A percentile compares a stretch with the other conserved stretches of the same genome.
Evolutionary conservation across 306 rosid genomes (phyloP).

Genomic region (Malus domestica): DNA sequence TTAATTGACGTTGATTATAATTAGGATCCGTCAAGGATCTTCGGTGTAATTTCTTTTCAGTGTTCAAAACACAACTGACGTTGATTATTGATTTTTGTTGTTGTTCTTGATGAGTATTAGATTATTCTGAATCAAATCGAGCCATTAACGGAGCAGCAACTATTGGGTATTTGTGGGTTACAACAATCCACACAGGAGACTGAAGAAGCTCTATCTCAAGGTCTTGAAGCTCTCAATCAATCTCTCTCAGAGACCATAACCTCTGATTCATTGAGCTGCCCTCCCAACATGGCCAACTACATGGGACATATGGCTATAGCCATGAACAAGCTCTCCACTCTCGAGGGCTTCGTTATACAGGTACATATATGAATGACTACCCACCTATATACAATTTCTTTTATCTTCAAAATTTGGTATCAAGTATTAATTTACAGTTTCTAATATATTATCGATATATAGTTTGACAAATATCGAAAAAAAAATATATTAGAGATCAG

Average conservation of each 20-base stretch:
- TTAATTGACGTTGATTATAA: neutral
- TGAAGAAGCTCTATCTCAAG: slow-evolving; percentile 84
- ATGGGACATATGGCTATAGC: slow-evolving; percentile 98
- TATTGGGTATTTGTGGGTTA: slow-evolving; percentile 67
- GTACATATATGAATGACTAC: slow-evolving; percentile 21
- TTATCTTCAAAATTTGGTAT: neutral
- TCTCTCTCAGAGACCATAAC: slow-evolving; percentile 69
- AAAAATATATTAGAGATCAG: too few relatives aligned
- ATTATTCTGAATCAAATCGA: slow-evolving; percentile 64
- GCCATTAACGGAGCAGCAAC: slow-evolving; percentile 90
- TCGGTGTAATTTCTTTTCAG: neutral
- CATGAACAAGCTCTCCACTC: slow-evolving; percentile 76
- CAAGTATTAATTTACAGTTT: neutral
- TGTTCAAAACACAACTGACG: neutral
- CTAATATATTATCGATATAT: too few relatives aligned
- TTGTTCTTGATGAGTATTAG: slow-evolving; percentile 19
- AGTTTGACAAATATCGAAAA: too few relatives aligned
- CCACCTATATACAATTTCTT: neutral
- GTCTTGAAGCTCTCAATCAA: slow-evolving; percentile 73
- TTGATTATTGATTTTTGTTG: neutral
- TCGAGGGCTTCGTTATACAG: slow-evolving; percentile 89
- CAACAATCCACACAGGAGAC: slow-evolving; percentile 85
- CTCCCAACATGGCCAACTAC: slow-evolving; percentile 82
- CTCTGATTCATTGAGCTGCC: slow-evolving; percentile 61
- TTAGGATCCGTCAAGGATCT: neutral